A percentile compares a stretch with the other conserved stretches of the same genome.
These are phyloP conservation scores for Hevea brasiliensis DNA, from an alignment of 345 rosid genomes.

Conservation along the genomic window DNA sequence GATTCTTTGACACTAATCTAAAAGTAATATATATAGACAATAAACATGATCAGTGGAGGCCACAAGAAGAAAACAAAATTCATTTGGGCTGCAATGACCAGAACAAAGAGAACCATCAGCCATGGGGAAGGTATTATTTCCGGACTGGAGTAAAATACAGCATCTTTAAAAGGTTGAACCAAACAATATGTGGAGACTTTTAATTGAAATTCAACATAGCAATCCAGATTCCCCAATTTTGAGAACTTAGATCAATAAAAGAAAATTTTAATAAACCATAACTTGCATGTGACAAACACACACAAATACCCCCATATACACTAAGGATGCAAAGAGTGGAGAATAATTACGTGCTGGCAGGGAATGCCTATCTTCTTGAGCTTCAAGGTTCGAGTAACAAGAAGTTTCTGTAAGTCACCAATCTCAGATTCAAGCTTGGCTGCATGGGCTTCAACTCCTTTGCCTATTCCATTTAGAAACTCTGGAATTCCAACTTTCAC, in stretches of 20 bases:
- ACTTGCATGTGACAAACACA: background rate
- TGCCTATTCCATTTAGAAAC: constrained; percentile 79
- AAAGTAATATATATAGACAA: no score
- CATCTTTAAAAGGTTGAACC: no score
- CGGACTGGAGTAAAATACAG: no score
- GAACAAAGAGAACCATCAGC: no score
- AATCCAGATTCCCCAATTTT: no score
- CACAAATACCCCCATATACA: background rate
- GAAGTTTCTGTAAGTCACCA: constrained; percentile 72
- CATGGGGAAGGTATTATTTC: no score
- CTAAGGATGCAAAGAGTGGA: background rate
- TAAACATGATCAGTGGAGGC: no score
- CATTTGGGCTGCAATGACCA: no score
- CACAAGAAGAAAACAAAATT: no score
- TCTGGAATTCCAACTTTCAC: constrained; percentile 89
- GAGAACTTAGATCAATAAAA: background rate
- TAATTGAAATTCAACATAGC: no score
- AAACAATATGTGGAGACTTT: no score
- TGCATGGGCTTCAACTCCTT: constrained; percentile 75
- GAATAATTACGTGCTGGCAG: constrained; percentile 76
- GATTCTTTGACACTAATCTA: no score
- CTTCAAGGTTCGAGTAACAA: constrained; percentile 72
- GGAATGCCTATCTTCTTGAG: constrained; percentile 90
- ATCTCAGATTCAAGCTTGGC: constrained; percentile 79
- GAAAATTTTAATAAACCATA: background rate